Evolutionary conservation across 176 grass and related monocot genomes (phyloP).

Genomic region (Phyllostachys edulis): DNA sequence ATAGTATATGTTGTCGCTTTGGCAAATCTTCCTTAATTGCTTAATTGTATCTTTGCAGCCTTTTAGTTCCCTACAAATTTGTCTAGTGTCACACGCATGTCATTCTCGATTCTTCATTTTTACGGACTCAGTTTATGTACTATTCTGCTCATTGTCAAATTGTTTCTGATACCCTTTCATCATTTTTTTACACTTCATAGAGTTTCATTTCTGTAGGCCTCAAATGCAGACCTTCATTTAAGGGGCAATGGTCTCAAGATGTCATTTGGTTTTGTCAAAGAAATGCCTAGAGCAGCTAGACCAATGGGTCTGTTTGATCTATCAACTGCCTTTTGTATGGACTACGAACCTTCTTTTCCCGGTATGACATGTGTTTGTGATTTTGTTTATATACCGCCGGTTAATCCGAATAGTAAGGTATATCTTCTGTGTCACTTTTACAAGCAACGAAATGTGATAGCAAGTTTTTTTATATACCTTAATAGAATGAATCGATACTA

Average conservation of each 20-base stretch:
- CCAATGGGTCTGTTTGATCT: background rate
- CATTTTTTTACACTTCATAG: constrained; percentile 13
- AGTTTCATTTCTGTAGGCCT: constrained; percentile 40
- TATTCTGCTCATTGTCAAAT: background rate
- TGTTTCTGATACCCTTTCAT: background rate
- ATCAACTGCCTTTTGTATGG: constrained; percentile 47
- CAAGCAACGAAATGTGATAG: background rate
- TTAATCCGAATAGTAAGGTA: background rate
- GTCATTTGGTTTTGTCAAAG: constrained; percentile 56
- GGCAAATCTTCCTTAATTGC: background rate
- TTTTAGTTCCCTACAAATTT: constrained; percentile 11
- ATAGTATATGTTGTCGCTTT: background rate
- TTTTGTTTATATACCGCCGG: background rate
- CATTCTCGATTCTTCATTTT: constrained; percentile 10
- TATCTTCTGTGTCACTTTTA: background rate
- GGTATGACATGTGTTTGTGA: background rate
- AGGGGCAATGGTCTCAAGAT: constrained; percentile 38
- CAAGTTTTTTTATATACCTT: constrained; percentile 10
- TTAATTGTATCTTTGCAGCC: background rate
- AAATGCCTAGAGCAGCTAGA: constrained; percentile 42
- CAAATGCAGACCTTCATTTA: constrained; percentile 47
- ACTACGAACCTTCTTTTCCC: constrained; percentile 58
- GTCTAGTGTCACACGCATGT: background rate
- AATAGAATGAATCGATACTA: constrained; percentile 17
- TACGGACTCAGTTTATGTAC: background rate